phyloP scores from a whole-genome alignment of 805 yeast genomes.

The Wickerhamiella shivajii region DNA sequence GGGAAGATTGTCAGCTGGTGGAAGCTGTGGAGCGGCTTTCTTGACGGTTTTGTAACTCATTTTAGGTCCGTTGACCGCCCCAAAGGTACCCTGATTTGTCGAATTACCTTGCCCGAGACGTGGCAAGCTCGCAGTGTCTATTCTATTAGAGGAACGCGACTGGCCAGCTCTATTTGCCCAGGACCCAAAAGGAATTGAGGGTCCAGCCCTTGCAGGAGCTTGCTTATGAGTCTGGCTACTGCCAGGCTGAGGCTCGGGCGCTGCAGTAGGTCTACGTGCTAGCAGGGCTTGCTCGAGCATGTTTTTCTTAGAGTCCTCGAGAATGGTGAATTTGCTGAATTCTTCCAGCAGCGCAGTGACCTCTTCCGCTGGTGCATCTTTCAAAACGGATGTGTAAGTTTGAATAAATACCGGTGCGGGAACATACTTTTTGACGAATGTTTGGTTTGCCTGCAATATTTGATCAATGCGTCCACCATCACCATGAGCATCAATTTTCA shows the following conservation, averaged over 20 bases:
- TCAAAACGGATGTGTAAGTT: conserved; percentile 15
- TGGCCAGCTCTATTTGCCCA: neutral
- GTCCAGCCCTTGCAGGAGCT: neutral
- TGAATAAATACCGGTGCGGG: conserved; percentile 16
- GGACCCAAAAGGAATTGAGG: neutral
- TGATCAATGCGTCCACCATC: conserved; percentile 19
- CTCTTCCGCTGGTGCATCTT: conserved; percentile 8
- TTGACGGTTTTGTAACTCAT: no score
- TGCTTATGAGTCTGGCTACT: neutral
- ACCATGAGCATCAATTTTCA: conserved; percentile 22
- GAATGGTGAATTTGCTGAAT: conserved; percentile 5
- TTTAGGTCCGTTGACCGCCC: no score
- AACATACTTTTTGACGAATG: conserved; percentile 14
- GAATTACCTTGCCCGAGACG: conserved; percentile 11
- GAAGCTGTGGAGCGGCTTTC: no score
- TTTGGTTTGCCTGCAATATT: conserved; percentile 14
- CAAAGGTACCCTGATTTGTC: no score
- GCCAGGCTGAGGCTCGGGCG: neutral
- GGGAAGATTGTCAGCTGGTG: no score
- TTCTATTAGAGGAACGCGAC: neutral
- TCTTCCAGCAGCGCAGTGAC: conserved; percentile 16
- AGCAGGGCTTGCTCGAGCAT: conserved; percentile 7
- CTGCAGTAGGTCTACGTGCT: conserved; percentile 6
- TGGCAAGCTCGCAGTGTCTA: conserved; percentile 11
- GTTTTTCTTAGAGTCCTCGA: conserved; percentile 2